A percentile compares a stretch with the other conserved stretches of the same genome.
Evolutionary conservation across 306 rosid species (phyloP).

Genomic region (Acmispon strigosus): DNA sequence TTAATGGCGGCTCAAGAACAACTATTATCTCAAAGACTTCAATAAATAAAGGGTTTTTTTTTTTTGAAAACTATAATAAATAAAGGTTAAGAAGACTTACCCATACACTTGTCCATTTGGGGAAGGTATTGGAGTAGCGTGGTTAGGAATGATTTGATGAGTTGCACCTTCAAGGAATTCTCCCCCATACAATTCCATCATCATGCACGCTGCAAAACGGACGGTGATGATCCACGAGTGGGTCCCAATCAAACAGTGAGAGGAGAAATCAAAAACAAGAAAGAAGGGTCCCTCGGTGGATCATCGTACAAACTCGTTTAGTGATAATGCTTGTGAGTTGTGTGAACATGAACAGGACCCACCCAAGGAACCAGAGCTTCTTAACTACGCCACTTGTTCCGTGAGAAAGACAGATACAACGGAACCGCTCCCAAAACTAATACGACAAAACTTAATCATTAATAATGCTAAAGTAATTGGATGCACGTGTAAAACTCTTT

Average conservation of each 20-base stretch:
- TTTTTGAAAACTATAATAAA: too few relatives aligned
- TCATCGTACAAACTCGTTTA: constrained; percentile 43
- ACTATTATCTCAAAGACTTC: too few relatives aligned
- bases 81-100: too few relatives aligned
- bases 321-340: constrained; percentile 27
- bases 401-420: background rate
- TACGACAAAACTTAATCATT: constrained; percentile 54
- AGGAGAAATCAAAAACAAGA: background rate
- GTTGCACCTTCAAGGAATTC: too few relatives aligned
- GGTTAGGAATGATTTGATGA: too few relatives aligned
- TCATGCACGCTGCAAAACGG: background rate
- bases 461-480: too few relatives aligned
- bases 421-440: constrained; percentile 14
- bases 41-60: too few relatives aligned
- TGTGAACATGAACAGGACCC: constrained; percentile 29
- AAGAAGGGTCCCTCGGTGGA: background rate
- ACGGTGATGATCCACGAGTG: constrained; percentile 22
- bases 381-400: constrained; percentile 36
- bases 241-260: constrained; percentile 18
- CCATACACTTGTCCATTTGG: too few relatives aligned
- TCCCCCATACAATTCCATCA: too few relatives aligned
- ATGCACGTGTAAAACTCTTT: too few relatives aligned
- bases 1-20: too few relatives aligned
- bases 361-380: background rate
- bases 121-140: too few relatives aligned